These are phyloP conservation scores for Diaporthe humulicola DNA, from an alignment of 2,329 filamentous ascomycete species.

Conservation along the genomic window DNA sequence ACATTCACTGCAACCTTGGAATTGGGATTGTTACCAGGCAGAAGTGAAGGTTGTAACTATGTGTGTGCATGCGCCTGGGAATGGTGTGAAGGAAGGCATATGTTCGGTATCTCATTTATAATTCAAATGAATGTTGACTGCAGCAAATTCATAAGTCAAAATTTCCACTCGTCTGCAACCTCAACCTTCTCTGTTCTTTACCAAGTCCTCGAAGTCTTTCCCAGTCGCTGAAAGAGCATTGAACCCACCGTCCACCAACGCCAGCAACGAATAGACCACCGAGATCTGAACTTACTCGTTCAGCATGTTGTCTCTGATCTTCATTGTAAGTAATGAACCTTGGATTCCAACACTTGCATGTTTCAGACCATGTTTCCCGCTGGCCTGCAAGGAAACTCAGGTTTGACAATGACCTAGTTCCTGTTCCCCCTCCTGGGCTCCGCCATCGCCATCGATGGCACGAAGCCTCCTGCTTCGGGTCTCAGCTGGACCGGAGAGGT, in stretches of 20 bases:
- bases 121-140: neutral
- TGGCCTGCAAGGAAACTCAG: neutral
- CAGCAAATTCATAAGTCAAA: neutral
- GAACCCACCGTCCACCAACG: neutral
- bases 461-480: neutral
- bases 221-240: neutral
- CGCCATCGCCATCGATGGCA: neutral
- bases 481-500: slow-evolving; percentile 19
- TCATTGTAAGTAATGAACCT: neutral
- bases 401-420: neutral
- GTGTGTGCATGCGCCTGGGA: neutral
- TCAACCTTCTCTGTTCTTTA: neutral
- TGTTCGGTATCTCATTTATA: neutral
- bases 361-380: neutral
- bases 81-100: neutral
- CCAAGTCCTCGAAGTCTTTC: neutral
- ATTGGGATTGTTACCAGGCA: neutral
- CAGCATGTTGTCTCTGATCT: neutral
- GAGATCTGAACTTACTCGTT: neutral
- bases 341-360: neutral
- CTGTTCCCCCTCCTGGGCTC: slow-evolving; percentile 2
- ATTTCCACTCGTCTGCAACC: no score
- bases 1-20: neutral
- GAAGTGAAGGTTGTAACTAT: neutral
- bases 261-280: no score